phyloP scores from a whole-genome alignment of 305 asterid species.

The Nicotiana rustica region DNA sequence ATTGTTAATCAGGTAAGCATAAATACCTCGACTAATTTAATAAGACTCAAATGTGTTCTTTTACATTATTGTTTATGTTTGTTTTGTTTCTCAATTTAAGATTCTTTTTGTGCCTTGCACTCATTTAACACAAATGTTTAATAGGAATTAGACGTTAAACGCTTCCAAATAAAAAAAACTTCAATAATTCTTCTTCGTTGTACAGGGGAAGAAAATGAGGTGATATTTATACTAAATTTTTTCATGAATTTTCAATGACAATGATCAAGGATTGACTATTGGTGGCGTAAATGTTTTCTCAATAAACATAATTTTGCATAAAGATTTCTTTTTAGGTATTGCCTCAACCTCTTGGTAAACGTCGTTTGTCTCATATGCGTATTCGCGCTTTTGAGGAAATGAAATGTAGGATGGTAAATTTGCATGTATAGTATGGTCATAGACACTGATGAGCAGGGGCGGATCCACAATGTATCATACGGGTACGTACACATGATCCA shows the following conservation, averaged over 20 bases:
- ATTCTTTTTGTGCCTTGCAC: background rate
- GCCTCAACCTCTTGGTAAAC: too few relatives aligned
- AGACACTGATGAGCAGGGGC: too few relatives aligned
- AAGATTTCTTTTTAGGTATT: too few relatives aligned
- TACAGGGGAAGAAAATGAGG: background rate
- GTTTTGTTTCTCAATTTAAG: background rate
- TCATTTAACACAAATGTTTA: background rate
- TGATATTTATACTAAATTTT: background rate
- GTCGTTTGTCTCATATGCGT: too few relatives aligned
- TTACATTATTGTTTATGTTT: background rate
- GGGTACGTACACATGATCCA: too few relatives aligned
- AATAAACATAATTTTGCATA: too few relatives aligned
- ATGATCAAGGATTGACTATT: background rate
- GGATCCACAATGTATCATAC: too few relatives aligned
- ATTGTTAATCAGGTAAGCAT: conserved; percentile 36
- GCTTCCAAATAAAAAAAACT: background rate
- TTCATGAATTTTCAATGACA: background rate
- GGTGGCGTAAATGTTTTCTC: background rate
- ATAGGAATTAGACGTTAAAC: background rate
- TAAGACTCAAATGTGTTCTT: background rate
- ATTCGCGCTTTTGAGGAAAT: too few relatives aligned
- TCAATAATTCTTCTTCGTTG: background rate
- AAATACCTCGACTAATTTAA: too few relatives aligned
- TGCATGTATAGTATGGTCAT: too few relatives aligned
- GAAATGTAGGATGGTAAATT: too few relatives aligned